phyloP scores from a whole-genome alignment of 148 eudicot species.

The Rhododendron ovatum region DNA sequence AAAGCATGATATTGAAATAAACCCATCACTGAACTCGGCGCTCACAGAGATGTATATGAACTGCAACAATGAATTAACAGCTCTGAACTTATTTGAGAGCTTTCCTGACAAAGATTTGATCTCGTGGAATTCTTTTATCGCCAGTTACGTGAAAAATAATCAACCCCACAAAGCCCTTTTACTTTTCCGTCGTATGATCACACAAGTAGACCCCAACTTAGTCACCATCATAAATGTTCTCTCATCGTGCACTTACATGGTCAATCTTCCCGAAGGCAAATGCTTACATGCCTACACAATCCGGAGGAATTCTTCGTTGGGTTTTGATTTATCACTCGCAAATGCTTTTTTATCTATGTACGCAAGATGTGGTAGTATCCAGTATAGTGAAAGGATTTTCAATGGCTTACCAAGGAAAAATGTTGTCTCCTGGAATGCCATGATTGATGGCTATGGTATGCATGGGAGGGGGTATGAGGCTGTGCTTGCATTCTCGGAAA shows the following conservation, averaged over 20 bases:
- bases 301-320: conserved; percentile 23
- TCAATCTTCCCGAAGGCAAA: conserved; percentile 41
- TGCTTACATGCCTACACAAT: conserved; percentile 44
- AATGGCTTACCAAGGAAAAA: conserved; percentile 25
- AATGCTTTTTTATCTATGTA: conserved; percentile 52
- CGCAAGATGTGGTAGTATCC: conserved; percentile 44
- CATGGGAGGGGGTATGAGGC: conserved; percentile 39
- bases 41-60: conserved; percentile 50
- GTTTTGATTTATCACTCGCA: conserved; percentile 25
- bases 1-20: conserved; percentile 25
- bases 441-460: conserved; percentile 38
- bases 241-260: conserved; percentile 34
- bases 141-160: conserved; percentile 29
- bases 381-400: conserved; percentile 34
- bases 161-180: conserved; percentile 26
- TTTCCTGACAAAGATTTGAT: conserved; percentile 33
- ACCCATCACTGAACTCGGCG: conserved; percentile 32
- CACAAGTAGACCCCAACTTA: conserved; percentile 29
- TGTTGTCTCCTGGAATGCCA: conserved; percentile 43
- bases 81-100: conserved; percentile 30
- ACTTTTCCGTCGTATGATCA: conserved; percentile 34
- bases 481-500: conserved; percentile 25
- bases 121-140: conserved; percentile 46
- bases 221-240: conserved; percentile 37
- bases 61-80: conserved; percentile 32